Evolutionary conservation across 2,329 filamentous ascomycete species (phyloP), one percentile per base, ranked within the genome.

Genomic region (Aspergillus sp.): DNA sequence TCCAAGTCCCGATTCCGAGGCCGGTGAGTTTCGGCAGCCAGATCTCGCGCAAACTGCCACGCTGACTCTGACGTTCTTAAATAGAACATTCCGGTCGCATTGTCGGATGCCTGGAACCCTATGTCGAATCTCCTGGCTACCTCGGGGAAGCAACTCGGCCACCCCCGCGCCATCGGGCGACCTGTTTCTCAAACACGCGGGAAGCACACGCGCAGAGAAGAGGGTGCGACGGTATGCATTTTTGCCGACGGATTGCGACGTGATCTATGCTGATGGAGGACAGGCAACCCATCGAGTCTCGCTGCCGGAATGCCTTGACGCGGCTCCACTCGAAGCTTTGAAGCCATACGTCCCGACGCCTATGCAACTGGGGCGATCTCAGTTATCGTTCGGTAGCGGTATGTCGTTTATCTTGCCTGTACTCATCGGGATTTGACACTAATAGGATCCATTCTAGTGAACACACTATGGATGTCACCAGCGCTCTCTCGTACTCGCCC

Each of bases 1-100:
- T 71, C 47, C 66, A 68, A 52, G 57, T 63, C 45, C 60, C 67
- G 42, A 53, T 66, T 45, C 59, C 58, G 41, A 50, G 66, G 41
- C 65, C 66, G 47, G 68, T 72, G 52, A 47, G 66, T 25, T n/a
- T n/a, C n/a, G n/a, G n/a, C n/a, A n/a, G n/a, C n/a, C n/a, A n/a
- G n/a, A n/a, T n/a, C n/a, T n/a, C n/a, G n/a, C n/a, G n/a, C n/a
- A n/a, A n/a, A n/a, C n/a, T n/a, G n/a, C n/a, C n/a, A n/a, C n/a
- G n/a, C n/a, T n/a, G n/a, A n/a, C n/a, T n/a, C n/a, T n/a, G n/a
- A n/a, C 26, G 20, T 31, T 25, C 16, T 17, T 22, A 17, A 30
- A n/a, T 41, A 75, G 69, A 66, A 63, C 38, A 51, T 71, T 30
- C 51, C 56, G 29, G 53, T 57, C n/a, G 55, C 53, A 33, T 57